These are phyloP conservation scores for Aspergillus phoenicis DNA, from an alignment of 2,329 filamentous ascomycete genomes.

Conservation along the genomic window DNA sequence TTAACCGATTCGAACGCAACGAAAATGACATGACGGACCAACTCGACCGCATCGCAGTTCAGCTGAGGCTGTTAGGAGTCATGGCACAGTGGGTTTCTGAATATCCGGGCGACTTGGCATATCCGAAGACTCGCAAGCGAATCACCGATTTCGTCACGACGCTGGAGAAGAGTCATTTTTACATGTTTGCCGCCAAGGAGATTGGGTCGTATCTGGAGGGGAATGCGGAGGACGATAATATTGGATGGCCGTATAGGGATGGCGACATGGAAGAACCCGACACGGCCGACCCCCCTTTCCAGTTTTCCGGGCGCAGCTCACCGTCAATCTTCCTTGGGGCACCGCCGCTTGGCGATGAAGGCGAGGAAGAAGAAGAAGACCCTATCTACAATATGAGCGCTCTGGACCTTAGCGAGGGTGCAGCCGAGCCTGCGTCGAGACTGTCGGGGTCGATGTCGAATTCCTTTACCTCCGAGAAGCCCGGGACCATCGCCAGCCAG, in stretches of 20 bases:
- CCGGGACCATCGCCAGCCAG: conserved; percentile 44
- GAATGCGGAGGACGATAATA: conserved; percentile 84
- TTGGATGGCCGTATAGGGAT: conserved; percentile 86
- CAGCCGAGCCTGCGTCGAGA: conserved; percentile 40
- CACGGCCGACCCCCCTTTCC: conserved; percentile 44
- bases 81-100: conserved; percentile 85
- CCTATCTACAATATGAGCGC: conserved; percentile 42
- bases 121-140: conserved; percentile 69
- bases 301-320: conserved; percentile 46
- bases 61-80: conserved; percentile 80
- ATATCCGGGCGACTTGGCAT: conserved; percentile 92
- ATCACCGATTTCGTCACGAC: conserved; percentile 74
- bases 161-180: conserved; percentile 77
- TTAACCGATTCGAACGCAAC: conserved; percentile 65
- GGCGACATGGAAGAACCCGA: conserved; percentile 55
- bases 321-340: conserved; percentile 36
- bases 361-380: conserved; percentile 39
- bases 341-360: conserved; percentile 26
- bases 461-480: conserved; percentile 42
- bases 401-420: conserved; percentile 43
- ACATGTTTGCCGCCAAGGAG: conserved; percentile 80
- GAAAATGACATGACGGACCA: conserved; percentile 72
- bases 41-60: conserved; percentile 75
- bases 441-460: conserved; percentile 44
- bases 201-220: conserved; percentile 77